Percentiles rank a stretch among this genome's conserved stretches.
phyloP scores from a whole-genome alignment of 306 rosid genomes.

The Prunus salicina region DNA sequence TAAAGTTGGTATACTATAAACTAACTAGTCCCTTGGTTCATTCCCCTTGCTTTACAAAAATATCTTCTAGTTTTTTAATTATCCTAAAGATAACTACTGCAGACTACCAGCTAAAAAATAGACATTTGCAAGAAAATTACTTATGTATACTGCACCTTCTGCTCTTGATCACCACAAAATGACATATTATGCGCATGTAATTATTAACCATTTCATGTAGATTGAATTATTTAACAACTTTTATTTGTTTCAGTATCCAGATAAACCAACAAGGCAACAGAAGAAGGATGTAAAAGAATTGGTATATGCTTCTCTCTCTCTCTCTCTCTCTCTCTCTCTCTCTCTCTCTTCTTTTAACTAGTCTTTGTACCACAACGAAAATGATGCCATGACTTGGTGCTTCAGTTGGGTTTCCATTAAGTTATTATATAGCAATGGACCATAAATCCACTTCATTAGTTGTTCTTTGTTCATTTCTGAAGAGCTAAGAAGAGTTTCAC shows the following conservation, averaged over 20 bases:
- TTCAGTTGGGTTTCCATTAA: background rate
- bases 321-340: too few species aligned
- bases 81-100: too few species aligned
- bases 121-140: background rate
- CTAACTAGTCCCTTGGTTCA: too few species aligned
- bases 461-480: background rate
- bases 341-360: slow-evolving; percentile 8
- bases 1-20: too few species aligned
- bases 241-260: slow-evolving; percentile 70
- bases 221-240: slow-evolving; percentile 5
- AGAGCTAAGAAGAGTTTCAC: background rate
- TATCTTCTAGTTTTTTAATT: too few species aligned
- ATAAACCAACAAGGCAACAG: slow-evolving; percentile 94
- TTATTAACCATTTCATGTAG: background rate
- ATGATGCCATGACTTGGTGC: background rate
- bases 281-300: slow-evolving; percentile 92
- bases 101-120: too few species aligned
- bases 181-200: background rate
- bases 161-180: background rate
- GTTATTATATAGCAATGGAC: background rate
- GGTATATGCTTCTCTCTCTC: slow-evolving; percentile 39
- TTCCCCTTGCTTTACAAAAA: too few species aligned
- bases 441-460: background rate
- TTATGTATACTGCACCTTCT: background rate
- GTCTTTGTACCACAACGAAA: background rate